Conservation (phyloP, 306 rosid genomes). For the Luffa acutangula region DNA sequence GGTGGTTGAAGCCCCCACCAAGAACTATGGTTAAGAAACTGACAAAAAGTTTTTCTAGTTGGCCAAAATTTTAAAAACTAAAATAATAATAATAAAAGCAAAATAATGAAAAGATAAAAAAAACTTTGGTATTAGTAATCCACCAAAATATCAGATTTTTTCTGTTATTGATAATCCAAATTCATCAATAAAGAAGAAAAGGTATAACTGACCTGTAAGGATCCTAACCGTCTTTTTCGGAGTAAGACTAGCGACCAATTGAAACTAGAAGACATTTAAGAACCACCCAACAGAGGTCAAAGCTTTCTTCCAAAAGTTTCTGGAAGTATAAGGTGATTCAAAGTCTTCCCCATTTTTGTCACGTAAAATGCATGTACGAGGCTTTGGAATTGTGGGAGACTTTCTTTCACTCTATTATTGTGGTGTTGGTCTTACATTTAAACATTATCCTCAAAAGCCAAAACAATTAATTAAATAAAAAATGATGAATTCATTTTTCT, state of each 20-base stretch:
- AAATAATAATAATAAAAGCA: no score
- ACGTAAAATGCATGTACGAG: neutral
- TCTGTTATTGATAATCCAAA: neutral
- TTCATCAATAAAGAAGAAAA: neutral
- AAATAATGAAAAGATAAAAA: neutral
- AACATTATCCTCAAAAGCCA: neutral
- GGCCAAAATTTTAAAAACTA: neutral
- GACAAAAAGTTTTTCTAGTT: neutral
- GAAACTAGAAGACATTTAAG: neutral
- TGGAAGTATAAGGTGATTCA: neutral
- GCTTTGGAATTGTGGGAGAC: neutral
- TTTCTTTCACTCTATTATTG: neutral
- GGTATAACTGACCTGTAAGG: neutral
- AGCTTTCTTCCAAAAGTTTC: neutral
- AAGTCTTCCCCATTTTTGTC: neutral
- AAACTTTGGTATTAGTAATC: neutral
- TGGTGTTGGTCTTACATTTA: neutral
- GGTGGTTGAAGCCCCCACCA: neutral
- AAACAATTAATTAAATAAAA: neutral
- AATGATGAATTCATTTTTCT: neutral
- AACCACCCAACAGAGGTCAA: neutral
- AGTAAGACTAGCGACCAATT: neutral
- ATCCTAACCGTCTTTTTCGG: neutral
- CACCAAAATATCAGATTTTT: neutral
- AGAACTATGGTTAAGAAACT: neutral